These are phyloP conservation scores for Trichosporon asahii DNA, from an alignment of 1,284 basidiomycete genomes.

Conservation along the genomic window DNA sequence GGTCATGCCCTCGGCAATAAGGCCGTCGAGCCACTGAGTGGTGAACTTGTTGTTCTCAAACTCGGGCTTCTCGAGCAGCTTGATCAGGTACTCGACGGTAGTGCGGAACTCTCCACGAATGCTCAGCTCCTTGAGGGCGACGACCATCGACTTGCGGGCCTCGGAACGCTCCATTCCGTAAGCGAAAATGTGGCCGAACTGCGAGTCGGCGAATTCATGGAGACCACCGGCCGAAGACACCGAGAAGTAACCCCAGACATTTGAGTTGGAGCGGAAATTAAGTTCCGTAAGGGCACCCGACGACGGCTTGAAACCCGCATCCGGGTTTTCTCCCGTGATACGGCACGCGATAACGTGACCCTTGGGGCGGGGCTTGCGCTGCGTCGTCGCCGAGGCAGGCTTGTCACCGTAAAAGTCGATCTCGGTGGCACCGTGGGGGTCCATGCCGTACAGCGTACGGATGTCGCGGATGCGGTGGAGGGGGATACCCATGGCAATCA, in stretches of 20 bases:
- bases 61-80: constrained; percentile 90
- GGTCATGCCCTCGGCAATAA: constrained; percentile 90
- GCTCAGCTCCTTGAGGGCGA: constrained; percentile 95
- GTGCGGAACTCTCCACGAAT: constrained; percentile 99
- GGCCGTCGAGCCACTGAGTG: constrained; percentile 96
- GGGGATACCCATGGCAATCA: constrained; percentile 97
- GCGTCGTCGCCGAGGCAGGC: constrained; percentile 78
- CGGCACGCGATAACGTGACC: constrained; percentile 99
- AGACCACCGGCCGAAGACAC: constrained; percentile 92
- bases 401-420: constrained; percentile 96
- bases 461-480: constrained; percentile 95
- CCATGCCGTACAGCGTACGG: constrained; percentile 91
- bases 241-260: constrained; percentile 99
- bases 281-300: constrained; percentile 95
- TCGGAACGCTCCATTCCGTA: constrained; percentile 96
- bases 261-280: constrained; percentile 98
- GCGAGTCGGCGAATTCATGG: constrained; percentile 97
- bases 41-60: constrained; percentile 98
- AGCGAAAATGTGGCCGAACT: constrained; percentile 99
- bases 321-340: constrained; percentile 99
- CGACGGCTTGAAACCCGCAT: constrained; percentile 99
- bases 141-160: constrained; percentile 98
- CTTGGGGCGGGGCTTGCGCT: constrained; percentile 94
- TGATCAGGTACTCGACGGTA: constrained; percentile 98
- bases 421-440: constrained; percentile 77